Evolutionary conservation across 1,284 basidiomycete species (phyloP).

Genomic region (Phylloboletellus chloephorus): DNA sequence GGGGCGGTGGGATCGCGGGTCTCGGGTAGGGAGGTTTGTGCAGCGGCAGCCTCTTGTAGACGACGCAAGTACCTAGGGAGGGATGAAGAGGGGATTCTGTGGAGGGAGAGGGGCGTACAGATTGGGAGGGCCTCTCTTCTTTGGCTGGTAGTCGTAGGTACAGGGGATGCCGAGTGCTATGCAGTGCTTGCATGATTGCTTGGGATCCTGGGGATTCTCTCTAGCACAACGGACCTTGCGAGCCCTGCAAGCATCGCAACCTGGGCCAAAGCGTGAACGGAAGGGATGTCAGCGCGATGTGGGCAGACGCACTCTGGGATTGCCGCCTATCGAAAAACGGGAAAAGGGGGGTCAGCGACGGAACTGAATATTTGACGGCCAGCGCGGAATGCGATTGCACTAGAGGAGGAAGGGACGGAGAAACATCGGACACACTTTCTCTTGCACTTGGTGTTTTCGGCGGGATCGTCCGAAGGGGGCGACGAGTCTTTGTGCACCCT

Average conservation of each 20-base stretch:
- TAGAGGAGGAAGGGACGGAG: too few species aligned
- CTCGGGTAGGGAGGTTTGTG: slow-evolving; percentile 28
- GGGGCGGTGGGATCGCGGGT: slow-evolving; percentile 33
- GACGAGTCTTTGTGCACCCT: slow-evolving; percentile 62
- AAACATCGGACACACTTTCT: slow-evolving; percentile 60
- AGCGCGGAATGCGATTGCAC: too few species aligned
- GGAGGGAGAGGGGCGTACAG: slow-evolving; percentile 48
- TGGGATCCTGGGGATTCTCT: slow-evolving; percentile 69
- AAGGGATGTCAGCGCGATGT: slow-evolving; percentile 12
- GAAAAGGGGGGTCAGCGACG: slow-evolving; percentile 25
- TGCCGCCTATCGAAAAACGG: slow-evolving; percentile 52
- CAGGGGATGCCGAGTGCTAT: slow-evolving; percentile 76
- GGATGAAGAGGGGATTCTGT: not conserved
- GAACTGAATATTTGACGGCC: too few species aligned
- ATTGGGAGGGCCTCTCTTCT: slow-evolving; percentile 86
- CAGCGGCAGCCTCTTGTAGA: slow-evolving; percentile 70
- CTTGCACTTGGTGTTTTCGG: slow-evolving; percentile 63
- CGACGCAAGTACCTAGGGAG: slow-evolving; percentile 62
- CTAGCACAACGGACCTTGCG: slow-evolving; percentile 77
- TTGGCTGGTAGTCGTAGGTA: slow-evolving; percentile 87
- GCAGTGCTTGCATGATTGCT: slow-evolving; percentile 78
- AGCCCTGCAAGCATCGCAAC: slow-evolving; percentile 79
- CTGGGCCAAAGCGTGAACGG: slow-evolving; percentile 35
- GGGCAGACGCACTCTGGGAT: slow-evolving; percentile 58
- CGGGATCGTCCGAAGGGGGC: slow-evolving; percentile 57